A percentile compares a stretch with the other conserved stretches of the same genome.
Evolutionary conservation across 2,329 filamentous ascomycete species (phyloP).

Genomic region (Bipolaris zeicola): DNA sequence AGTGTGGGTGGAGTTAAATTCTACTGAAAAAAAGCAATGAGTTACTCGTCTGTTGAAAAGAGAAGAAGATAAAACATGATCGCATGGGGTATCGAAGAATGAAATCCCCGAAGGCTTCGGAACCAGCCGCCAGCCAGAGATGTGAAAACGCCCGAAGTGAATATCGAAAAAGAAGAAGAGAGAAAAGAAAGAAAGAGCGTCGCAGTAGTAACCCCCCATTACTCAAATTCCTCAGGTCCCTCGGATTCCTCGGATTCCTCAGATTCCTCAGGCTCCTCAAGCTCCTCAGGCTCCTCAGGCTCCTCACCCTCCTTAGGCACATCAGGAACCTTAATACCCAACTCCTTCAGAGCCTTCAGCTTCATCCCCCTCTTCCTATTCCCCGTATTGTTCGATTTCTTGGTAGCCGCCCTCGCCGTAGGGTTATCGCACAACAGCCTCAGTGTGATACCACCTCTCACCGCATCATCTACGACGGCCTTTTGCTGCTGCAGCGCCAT

Average conservation of each 20-base stretch:
- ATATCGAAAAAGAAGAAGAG: background rate
- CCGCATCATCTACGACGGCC: constrained; percentile 34
- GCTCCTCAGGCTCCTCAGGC: background rate
- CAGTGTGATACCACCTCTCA: constrained; percentile 33
- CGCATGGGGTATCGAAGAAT: background rate
- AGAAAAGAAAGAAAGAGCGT: background rate
- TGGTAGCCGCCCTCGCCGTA: constrained; percentile 23
- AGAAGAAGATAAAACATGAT: background rate
- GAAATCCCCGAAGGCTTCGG: background rate
- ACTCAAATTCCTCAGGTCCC: background rate
- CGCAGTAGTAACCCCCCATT: background rate
- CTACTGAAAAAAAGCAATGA: constrained; percentile 24
- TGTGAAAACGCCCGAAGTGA: background rate
- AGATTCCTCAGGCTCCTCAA: background rate
- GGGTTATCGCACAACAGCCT: constrained; percentile 36
- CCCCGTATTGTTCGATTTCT: constrained; percentile 32
- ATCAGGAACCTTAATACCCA: background rate
- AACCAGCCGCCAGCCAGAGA: constrained; percentile 1
- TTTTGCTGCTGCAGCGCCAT: constrained; percentile 26
- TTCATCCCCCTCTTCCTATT: constrained; percentile 27
- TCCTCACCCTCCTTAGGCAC: background rate
- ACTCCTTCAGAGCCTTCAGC: constrained; percentile 11
- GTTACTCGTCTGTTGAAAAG: background rate
- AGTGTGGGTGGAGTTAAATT: constrained; percentile 40
- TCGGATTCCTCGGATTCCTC: background rate